Conservation (phyloP, 1,139 yeast species). For the Yamadazyma oceani region DNA sequence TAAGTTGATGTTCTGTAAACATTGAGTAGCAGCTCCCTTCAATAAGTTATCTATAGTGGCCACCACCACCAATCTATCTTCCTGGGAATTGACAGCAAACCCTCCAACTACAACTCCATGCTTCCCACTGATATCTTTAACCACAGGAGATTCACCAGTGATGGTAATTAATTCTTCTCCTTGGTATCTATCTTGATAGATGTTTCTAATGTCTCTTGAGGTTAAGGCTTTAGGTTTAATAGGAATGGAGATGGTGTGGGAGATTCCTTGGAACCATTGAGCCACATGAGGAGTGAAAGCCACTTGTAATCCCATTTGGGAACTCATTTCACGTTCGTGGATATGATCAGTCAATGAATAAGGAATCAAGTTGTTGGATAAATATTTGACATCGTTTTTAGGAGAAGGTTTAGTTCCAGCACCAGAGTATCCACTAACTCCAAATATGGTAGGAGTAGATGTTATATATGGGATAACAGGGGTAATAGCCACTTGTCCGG, state of each 20-base stretch:
- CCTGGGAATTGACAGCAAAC: conserved; percentile 85
- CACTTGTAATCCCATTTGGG: conserved; percentile 72
- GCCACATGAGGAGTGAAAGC: conserved; percentile 98
- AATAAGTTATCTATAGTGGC: conserved; percentile 94
- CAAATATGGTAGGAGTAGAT: conserved; percentile 83
- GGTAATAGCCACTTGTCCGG: conserved; percentile 89
- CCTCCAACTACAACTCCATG: conserved; percentile 96
- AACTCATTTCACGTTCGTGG: conserved; percentile 89
- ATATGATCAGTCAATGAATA: conserved; percentile 95
- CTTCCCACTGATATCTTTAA: conserved; percentile 86
- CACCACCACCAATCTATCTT: conserved; percentile 88
- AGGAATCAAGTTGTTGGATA: conserved; percentile 85
- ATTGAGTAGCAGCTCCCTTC: conserved; percentile 99
- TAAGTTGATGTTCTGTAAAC: conserved; percentile 91
- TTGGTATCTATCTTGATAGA: conserved; percentile 85
- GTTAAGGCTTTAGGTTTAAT: conserved; percentile 68
- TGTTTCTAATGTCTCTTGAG: conserved; percentile 76
- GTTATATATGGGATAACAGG: conserved; percentile 66
- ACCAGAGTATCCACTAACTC: conserved; percentile 97
- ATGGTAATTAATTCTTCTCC: conserved; percentile 85
- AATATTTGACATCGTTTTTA: conserved; percentile 76
- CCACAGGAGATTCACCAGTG: conserved; percentile 89
- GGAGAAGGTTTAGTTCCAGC: conserved; percentile 99
- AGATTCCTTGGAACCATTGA: conserved; percentile 98
- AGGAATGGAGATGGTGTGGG: conserved; percentile 90